Evolutionary conservation across 129 eudicot species (phyloP), one percentile per base, ranked within the genome.

Genomic region (Pseudognaphalium luteoalbum): DNA sequence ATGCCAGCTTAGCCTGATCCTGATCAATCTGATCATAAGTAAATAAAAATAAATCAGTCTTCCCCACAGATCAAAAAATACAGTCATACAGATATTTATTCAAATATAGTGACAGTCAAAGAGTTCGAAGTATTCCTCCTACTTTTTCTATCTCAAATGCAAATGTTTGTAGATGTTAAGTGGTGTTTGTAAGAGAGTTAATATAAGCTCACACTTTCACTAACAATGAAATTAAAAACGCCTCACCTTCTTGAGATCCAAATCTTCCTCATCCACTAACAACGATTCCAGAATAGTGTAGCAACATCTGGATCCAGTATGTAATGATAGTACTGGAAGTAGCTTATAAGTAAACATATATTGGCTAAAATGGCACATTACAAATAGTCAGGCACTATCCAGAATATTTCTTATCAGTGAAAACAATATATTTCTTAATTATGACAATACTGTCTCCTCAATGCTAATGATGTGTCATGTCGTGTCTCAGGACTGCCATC

Each of bases 241-340:
- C 28, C 32, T 76, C 60, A 88, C 97, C 97, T 91, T 94, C 73
- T 81, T 84, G 41, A 94, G 90, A 73, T 94, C 96, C 71, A 83
- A 60, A 76, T 87, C 98, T 64, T 87, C 89, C 42, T 83, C 96
- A 50, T 86, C 87, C 7, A 81, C 88, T 66, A 91, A 85, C 6
- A 91, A 85, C 6, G 84, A 91, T 74, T 91, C 97, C 74, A 94
- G 86, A 78, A 89, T 82, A 41, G 89, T 84, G 87, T 79, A 42
- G 96, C 90, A 33, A 94, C 90, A 87, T 91, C 96, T 73, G 97
- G 95, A 80, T 91, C 97, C 75, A 91, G 90, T 85, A 87, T 70
- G 28, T 25, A 25, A 25, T 25, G 28, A 25, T 25, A 25, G 28
- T 25, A 25, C 28, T 25, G 28, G 28, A 25, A 25, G 28, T 25